Evolutionary conservation across 148 eudicot species (phyloP), one percentile per base, ranked within the genome.

Genomic region (Arctostaphylos glauca): DNA sequence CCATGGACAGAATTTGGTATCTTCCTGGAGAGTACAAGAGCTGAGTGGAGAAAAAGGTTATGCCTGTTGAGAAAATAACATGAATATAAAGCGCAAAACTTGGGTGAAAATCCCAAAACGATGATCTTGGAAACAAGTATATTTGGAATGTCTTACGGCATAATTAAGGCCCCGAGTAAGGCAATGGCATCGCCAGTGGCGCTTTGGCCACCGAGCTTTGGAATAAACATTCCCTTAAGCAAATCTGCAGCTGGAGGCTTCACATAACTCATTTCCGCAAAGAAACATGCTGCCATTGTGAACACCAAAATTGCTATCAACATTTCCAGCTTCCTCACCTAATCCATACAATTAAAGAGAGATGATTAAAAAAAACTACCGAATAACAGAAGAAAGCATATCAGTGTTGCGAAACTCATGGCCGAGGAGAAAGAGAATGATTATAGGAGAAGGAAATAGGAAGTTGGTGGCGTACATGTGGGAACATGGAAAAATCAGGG

Each of bases 161-260:
- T 93, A 55, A 93, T 87, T 74, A 92, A 91, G 70, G 97, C 94
- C 5, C 94, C 97, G 5, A 93, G 77, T 21, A 93, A 87, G 7
- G 97, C 94, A 46, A 93, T 93, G 82, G 97, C 90, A 64, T 92
- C 94, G n/a, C 83, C 93, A 12, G 93, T 92, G 56, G 97, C 93
- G 5, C 86, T 84, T n/a, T 87, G 88, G 21, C 97, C 97, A 0
- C 31, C 73, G 9, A 93, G 88, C 85, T 92, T 93, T 3, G 97
- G 97, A 15, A 93, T 83, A 49, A 93, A 90, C 94, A 93, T 84
- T 50, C 97, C 97, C 84, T 91, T 81, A 0, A 92, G 9, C 84
- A 92, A 87, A 9, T 90, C 90, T 2, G 73, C 83, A 3, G 90
- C 88, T 6, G 92, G 94, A 58, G 94, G 97, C 86, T 93, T 91